Base-by-base conservation (phyloP, 495 filamentous ascomycete species). In the Darksidea phi region DNA sequence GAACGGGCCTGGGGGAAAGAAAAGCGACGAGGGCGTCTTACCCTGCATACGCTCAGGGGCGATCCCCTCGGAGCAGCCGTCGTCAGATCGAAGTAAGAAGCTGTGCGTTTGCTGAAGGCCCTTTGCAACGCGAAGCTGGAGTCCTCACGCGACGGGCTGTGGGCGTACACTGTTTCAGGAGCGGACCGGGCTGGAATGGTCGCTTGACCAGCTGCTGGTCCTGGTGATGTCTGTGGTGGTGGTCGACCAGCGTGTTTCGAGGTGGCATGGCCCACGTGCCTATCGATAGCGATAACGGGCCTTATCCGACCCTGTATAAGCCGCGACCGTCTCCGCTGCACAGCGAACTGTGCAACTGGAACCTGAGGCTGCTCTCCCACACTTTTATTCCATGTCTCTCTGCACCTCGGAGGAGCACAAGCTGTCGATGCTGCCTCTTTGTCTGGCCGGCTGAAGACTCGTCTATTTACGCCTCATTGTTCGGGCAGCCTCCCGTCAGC, bases 221-320 rank as follows among this genome's bases (percentile, higher is more conserved):
- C 34, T 53, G 46, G 46, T 21, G 54, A 28, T 52, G 46, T 32
- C 3, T 32, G 28, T n/a, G n/a, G n/a, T n/a, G n/a, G n/a, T n/a
- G n/a, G n/a, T n/a, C n/a, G 28, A 32, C 10, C 10, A 32, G 53
- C 24, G 54, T 49, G 53, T 15, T 57, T 37, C 10, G 18, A 32
- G 34, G 28, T 37, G 17, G 59, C 42, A 36, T 42, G 32, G 51
- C 52, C 51, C 59, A 62, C 59, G 59, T 62, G 59, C 50, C 26
- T 38, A 32, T 23, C 43, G 59, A 62, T 52, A 48, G 42, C 49
- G 50, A 46, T 51, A 52, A 52, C 47, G 13, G 13, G 53, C 25
- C 45, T 37, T 50, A 26, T 43, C 51, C 42, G n/a, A n/a, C n/a
- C n/a, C n/a, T n/a, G 42, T 42, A 37, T 23, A 58, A 48, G 41